These are phyloP conservation scores for Lentinula edodes DNA, from an alignment of 768 basidiomycete genomes.

Conservation along the genomic window DNA sequence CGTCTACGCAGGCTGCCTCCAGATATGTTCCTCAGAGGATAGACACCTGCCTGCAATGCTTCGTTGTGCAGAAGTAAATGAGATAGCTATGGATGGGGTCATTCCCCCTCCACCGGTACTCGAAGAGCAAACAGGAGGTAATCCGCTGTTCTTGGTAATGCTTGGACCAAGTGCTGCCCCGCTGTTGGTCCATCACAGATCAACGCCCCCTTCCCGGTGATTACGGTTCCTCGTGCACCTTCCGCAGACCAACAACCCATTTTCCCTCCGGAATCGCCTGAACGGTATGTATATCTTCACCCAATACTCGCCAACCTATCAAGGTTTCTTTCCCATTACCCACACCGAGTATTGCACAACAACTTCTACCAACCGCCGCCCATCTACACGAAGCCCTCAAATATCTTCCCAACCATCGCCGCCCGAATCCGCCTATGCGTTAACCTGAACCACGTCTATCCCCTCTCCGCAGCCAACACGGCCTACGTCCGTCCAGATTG, in stretches of 20 bases:
- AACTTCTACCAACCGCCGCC: slow-evolving; percentile 61
- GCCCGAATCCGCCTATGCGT: slow-evolving; percentile 46
- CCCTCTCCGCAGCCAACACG: slow-evolving; percentile 23
- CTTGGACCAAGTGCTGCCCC: background rate
- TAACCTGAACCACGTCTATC: slow-evolving; percentile 31
- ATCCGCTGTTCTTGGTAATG: background rate
- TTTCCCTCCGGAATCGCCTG: background rate
- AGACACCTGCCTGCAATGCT: slow-evolving; percentile 5
- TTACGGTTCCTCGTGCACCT: slow-evolving; percentile 6
- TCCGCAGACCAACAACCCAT: slow-evolving; percentile 2
- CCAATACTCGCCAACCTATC: slow-evolving; percentile 27
- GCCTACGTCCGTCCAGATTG: slow-evolving; percentile 45
- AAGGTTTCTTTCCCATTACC: slow-evolving; percentile 64
- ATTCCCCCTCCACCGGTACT: background rate
- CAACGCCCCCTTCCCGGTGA: background rate
- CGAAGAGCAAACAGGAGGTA: background rate
- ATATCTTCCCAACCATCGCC: slow-evolving; percentile 50
- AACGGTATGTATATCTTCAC: slow-evolving; percentile 25
- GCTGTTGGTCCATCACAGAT: background rate
- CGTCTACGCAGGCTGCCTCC: slow-evolving; percentile 5
- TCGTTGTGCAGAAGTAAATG: background rate
- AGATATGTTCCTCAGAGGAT: slow-evolving; percentile 13
- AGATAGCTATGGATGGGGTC: background rate
- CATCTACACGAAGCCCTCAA: slow-evolving; percentile 78
- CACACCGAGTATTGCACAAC: slow-evolving; percentile 52